phyloP scores from a whole-genome alignment of 2,329 filamentous ascomycete genomes.

The Acrocalymma vagum region DNA sequence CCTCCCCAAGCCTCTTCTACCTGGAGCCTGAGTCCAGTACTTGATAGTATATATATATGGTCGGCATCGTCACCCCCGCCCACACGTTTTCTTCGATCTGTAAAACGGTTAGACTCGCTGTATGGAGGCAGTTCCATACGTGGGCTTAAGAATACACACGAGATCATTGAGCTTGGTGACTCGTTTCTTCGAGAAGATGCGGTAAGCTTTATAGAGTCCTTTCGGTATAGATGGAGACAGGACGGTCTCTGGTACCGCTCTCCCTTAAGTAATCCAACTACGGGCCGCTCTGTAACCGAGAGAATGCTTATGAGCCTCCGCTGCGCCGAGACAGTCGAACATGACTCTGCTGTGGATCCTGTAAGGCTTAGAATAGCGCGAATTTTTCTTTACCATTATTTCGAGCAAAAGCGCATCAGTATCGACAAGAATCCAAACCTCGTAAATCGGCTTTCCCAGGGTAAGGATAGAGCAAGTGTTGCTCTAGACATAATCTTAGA shows the following conservation, averaged over 20 bases:
- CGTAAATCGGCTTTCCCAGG: too few species aligned
- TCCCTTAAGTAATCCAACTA: too few species aligned
- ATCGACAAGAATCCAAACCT: too few species aligned
- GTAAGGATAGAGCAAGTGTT: too few species aligned
- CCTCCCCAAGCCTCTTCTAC: conserved; percentile 3
- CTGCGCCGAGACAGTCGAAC: too few species aligned
- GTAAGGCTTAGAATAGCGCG: too few species aligned
- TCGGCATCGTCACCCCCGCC: conserved; percentile 2
- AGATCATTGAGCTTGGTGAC: conserved; percentile 10
- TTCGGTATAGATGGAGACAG: conserved; percentile 6
- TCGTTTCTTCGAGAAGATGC: conserved; percentile 10
- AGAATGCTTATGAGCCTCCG: too few species aligned
- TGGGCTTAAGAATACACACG: conserved; percentile 3
- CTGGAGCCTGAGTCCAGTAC: conserved; percentile 8
- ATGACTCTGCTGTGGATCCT: too few species aligned
- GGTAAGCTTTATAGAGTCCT: conserved; percentile 10
- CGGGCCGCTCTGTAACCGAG: too few species aligned
- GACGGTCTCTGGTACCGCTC: conserved; percentile 6
- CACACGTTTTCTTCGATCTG: conserved; percentile 5
- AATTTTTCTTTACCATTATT: too few species aligned
- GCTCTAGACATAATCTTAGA: too few species aligned
- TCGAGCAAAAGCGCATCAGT: too few species aligned
- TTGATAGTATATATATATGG: conserved; percentile 9
- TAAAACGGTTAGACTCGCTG: conserved; percentile 5
- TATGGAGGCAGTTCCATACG: conserved; percentile 4